Evolutionary conservation across 257 asterid genomes (phyloP).

Genomic region (Penstemon eatonii): DNA sequence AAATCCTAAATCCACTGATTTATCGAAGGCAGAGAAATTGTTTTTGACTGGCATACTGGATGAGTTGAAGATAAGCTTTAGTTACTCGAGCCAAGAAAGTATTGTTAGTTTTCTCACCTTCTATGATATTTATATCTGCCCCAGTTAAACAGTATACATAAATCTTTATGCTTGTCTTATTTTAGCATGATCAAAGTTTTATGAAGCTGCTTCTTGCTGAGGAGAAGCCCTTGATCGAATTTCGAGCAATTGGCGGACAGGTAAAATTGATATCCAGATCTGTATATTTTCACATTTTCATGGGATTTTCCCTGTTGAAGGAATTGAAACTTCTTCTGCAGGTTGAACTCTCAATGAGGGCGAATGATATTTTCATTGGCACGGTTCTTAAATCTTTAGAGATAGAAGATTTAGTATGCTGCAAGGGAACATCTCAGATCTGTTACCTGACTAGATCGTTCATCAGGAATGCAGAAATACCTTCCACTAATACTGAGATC

Average conservation of each 20-base stretch:
- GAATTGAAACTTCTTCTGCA: constrained; percentile 39
- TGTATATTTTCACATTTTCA: constrained; percentile 12
- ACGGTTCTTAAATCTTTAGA: constrained; percentile 86
- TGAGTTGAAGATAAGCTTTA: constrained; percentile 79
- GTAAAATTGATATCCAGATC: constrained; percentile 42
- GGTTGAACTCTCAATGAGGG: constrained; percentile 85
- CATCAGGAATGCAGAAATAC: constrained; percentile 62
- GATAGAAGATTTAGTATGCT: constrained; percentile 74
- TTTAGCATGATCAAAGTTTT: constrained; percentile 59
- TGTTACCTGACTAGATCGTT: constrained; percentile 81
- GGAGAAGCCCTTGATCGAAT: constrained; percentile 81
- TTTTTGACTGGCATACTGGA: constrained; percentile 83
- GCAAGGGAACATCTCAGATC: constrained; percentile 44
- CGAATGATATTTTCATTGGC: constrained; percentile 79
- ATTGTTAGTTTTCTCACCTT: constrained; percentile 22
- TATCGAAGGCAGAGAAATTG: constrained; percentile 54
- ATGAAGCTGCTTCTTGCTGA: constrained; percentile 79
- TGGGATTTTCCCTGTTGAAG: constrained; percentile 23
- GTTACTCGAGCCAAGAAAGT: constrained; percentile 72
- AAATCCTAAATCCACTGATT: constrained; percentile 47
- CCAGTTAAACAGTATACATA: constrained; percentile 21
- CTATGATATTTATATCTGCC: constrained; percentile 10
- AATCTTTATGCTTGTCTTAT: constrained; percentile 23
- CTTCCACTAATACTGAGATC: constrained; percentile 43
- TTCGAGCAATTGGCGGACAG: constrained; percentile 97